These are phyloP conservation scores for Phytophthora pistaciae DNA, from an alignment of 352 stramenopile genomes.

Conservation along the genomic window DNA sequence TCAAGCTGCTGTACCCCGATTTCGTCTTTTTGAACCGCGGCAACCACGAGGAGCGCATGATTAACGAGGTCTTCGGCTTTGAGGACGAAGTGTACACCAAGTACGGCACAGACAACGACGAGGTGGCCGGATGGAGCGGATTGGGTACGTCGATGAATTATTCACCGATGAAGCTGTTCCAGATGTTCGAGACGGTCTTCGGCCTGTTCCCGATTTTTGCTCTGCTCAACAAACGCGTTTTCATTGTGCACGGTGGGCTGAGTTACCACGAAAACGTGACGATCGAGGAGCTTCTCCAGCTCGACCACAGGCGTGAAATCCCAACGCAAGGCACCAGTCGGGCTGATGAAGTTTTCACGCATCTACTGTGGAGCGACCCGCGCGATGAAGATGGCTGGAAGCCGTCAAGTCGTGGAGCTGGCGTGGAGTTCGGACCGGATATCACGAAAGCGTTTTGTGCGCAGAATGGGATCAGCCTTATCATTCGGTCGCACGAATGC, in stretches of 20 bases:
- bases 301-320: slow-evolving; percentile 90
- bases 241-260: slow-evolving; percentile 95
- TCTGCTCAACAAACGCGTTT: slow-evolving; percentile 91
- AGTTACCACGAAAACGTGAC: slow-evolving; percentile 89
- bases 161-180: slow-evolving; percentile 82
- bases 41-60: slow-evolving; percentile 96
- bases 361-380: slow-evolving; percentile 94
- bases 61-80: slow-evolving; percentile 94
- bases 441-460: slow-evolving; percentile 93
- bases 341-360: slow-evolving; percentile 91
- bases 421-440: slow-evolving; percentile 94
- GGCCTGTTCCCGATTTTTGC: slow-evolving; percentile 89
- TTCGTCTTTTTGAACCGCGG: slow-evolving; percentile 95
- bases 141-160: slow-evolving; percentile 76
- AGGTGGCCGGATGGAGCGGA: slow-evolving; percentile 67
- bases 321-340: slow-evolving; percentile 83
- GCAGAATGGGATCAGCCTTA: slow-evolving; percentile 86
- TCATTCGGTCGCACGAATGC: slow-evolving; percentile 96
- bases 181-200: slow-evolving; percentile 91
- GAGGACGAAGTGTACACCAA: slow-evolving; percentile 86
- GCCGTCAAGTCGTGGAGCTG: slow-evolving; percentile 83
- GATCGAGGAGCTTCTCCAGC: slow-evolving; percentile 85
- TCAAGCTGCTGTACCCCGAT: slow-evolving; percentile 91
- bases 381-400: slow-evolving; percentile 69
- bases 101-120: slow-evolving; percentile 81